Conservation (phyloP, 2,329 filamentous ascomycete genomes). For the Fusarium lateritium region DNA sequence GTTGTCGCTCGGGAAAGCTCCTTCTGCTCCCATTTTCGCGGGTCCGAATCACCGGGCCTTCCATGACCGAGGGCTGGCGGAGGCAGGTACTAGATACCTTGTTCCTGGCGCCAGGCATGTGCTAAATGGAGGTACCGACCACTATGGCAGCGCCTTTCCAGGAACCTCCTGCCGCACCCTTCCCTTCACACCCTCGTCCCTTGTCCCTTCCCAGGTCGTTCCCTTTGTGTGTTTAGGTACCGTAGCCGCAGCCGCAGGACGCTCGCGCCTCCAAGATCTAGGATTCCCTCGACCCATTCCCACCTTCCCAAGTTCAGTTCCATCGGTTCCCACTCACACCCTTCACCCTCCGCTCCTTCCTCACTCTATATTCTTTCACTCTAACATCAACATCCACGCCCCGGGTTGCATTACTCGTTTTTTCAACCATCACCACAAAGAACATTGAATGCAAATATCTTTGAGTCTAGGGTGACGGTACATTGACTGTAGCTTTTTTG, state of each 20-base stretch:
- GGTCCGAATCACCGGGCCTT: slow-evolving; percentile 51
- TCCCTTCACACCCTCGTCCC: slow-evolving; percentile 42
- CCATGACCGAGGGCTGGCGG: slow-evolving; percentile 32
- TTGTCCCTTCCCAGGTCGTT: slow-evolving; percentile 31
- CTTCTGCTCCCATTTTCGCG: slow-evolving; percentile 27
- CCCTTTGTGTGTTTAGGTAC: slow-evolving; percentile 41
- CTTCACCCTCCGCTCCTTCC: slow-evolving; percentile 46
- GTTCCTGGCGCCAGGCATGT: slow-evolving; percentile 41
- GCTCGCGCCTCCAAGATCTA: slow-evolving; percentile 50
- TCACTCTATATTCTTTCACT: slow-evolving; percentile 45
- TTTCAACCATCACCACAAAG: slow-evolving; percentile 28
- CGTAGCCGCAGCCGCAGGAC: slow-evolving; percentile 1
- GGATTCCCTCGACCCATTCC: slow-evolving; percentile 51
- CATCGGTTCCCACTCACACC: slow-evolving; percentile 47
- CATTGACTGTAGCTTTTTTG: slow-evolving; percentile 12
- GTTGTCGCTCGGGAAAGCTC: background rate
- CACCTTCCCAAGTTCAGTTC: slow-evolving; percentile 46
- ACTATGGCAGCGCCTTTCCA: slow-evolving; percentile 36
- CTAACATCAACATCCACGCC: slow-evolving; percentile 35
- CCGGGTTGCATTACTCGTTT: slow-evolving; percentile 40
- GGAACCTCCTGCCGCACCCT: slow-evolving; percentile 46
- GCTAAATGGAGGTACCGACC: slow-evolving; percentile 41
- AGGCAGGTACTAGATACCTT: slow-evolving; percentile 22
- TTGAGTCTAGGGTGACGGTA: slow-evolving; percentile 9
- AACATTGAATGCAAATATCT: slow-evolving; percentile 23